Percentiles rank a stretch among this genome's conserved stretches.
Evolutionary conservation across 1,139 yeast species (phyloP).

Genomic region (Pichiaceae sp.): DNA sequence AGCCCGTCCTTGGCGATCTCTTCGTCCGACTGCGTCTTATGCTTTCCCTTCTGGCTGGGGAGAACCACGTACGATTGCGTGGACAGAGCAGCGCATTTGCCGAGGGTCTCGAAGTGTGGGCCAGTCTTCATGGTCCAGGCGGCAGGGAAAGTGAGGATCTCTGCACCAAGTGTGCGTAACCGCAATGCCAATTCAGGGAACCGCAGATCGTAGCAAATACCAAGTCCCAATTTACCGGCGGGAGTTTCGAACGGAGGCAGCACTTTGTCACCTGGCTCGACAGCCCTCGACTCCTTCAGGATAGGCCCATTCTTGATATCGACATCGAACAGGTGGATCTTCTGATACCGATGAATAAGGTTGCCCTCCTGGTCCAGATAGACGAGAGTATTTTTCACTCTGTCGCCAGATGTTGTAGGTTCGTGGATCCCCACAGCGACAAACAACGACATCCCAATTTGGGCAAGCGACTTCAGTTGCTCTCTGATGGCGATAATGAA

Average conservation of each 20-base stretch:
- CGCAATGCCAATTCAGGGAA: constrained; percentile 76
- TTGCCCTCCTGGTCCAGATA: constrained; percentile 64
- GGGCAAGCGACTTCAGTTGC: constrained; percentile 34
- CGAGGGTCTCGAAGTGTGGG: constrained; percentile 82
- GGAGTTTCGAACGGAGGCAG: constrained; percentile 52
- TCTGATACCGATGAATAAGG: constrained; percentile 63
- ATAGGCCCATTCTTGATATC: constrained; percentile 71
- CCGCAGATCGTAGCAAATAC: constrained; percentile 81
- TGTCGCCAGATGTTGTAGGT: constrained; percentile 34
- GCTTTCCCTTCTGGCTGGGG: constrained; percentile 89
- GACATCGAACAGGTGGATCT: constrained; percentile 84
- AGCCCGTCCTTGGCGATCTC: constrained; percentile 20
- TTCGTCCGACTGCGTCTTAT: constrained; percentile 37
- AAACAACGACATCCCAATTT: constrained; percentile 26
- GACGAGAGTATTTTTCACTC: constrained; percentile 64
- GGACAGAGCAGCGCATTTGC: constrained; percentile 78
- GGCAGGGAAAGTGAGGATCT: constrained; percentile 73
- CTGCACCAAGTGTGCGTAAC: constrained; percentile 65
- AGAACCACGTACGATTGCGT: constrained; percentile 80
- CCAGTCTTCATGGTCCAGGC: constrained; percentile 94
- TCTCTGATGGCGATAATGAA: constrained; percentile 43
- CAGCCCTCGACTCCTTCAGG: constrained; percentile 67
- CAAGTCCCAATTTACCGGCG: constrained; percentile 60
- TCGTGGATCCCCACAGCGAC: constrained; percentile 80
- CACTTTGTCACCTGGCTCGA: constrained; percentile 63